Base-by-base conservation (phyloP, 345 rosid genomes). In the Gossypium bickii region DNA sequence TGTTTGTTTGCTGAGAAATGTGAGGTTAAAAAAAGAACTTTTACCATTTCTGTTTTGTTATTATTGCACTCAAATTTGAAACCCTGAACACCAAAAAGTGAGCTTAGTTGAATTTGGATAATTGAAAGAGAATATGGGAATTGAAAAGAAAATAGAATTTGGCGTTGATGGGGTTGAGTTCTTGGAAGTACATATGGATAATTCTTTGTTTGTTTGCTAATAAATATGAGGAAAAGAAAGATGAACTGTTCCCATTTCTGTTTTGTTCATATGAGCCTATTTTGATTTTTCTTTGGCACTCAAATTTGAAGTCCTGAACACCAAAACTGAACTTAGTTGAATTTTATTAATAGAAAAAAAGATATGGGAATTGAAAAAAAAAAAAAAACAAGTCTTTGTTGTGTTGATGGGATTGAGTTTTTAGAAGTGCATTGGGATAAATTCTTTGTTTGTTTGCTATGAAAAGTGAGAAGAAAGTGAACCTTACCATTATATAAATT, bases 181-280 rank as follows among this genome's bases (percentile, higher is more conserved):
- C 47, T 67, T 52, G 9, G 4, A 12, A 17, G 47, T 73, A 41
- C 22, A 25, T 25, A 59, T 27, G 65, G 13, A 11, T 73, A 58
- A 22, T 69, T 68, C 45, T 68, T 68, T 49, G 45, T 27, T 69
- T 7, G 2, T 49, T 69, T 69, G 59, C 58, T 68, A 16, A n/a
- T n/a, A n/a, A n/a, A n/a, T n/a, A n/a, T n/a, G n/a, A n/a, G 38
- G 24, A 2, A 57, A 34, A 34, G 41, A 67, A 67, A 67, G 16
- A 7, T 12, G 5, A 45, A 66, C 34, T 45, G 44, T 22, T 47
- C 8, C 56, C 4, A 24, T 67, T 67, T 67, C 56, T 3, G 27
- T 48, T 48, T 48, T 22, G 57, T 67, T 67, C 56, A 47, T 20
- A 7, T 49, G 58, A 68, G 24, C 44, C 56, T 68, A 9, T 25